Evolutionary conservation across 768 basidiomycete genomes (phyloP), one percentile per base, ranked within the genome.

Genomic region (Panaeolus papilionaceus): DNA sequence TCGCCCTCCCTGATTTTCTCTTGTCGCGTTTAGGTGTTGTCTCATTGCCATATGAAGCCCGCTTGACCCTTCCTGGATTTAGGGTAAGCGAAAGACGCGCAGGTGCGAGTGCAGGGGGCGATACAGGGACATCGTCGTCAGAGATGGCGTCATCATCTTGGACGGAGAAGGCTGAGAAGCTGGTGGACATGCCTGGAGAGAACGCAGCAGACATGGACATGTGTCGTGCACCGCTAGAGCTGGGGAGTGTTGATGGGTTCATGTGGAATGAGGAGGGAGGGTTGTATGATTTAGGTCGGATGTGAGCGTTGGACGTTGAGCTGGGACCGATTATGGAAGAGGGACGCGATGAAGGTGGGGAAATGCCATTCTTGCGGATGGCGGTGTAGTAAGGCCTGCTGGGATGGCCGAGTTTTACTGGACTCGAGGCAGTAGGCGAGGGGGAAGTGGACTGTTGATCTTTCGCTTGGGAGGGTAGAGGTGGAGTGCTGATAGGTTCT

Each of bases 361-460:
- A 70, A 6, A 72, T 69, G 8, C 72, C 72, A n/a, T 70, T 78
- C 79, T 79, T 78, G 77, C 86, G 85, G 62, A 88, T 88, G 62
- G 82, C 86, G 26, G 82, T 80, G 73, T 88, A 88, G 70, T 86
- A 86, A 12, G 86, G 87, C 20, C 87, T 79, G 63, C 75, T 82
- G 11, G 86, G 86, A 68, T 85, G 85, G 1, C 86, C 86, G 37
- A 88, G 58, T 20, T 64, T 67, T 8, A 70, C 66, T 38, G 23
- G 54, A 16, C 54, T 58, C 5, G 54, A 33, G 4, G 54, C 28
- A 37, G 33, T 28, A 16, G 54, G 54, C 7, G 54, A 58, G 33
- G 12, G 26, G 9, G 28, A 14, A 33, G 54, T 33, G 14, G 33
- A 1, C 4, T 28, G 54, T 16, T 2, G 12, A 16, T 58, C 14